Conservation (phyloP, 2,329 filamentous ascomycete genomes). For the Pleurostoma richardsiae region DNA sequence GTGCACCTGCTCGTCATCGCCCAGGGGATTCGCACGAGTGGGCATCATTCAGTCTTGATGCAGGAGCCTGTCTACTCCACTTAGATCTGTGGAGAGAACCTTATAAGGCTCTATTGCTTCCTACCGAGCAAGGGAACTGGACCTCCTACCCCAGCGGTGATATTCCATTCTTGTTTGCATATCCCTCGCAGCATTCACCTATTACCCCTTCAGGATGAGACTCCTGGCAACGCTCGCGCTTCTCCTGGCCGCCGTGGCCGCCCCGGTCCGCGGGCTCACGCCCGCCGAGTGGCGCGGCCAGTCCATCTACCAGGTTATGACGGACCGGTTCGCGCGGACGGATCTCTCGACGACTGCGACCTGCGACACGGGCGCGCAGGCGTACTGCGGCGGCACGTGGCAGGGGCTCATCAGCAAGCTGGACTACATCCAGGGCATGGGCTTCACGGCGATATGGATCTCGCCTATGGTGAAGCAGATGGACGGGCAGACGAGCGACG, state of each 20-base stretch:
- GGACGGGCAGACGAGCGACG: constrained; percentile 30
- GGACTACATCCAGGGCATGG: constrained; percentile 43
- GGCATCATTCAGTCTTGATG: too few relatives aligned
- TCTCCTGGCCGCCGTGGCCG: neutral
- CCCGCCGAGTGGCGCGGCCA: constrained; percentile 27
- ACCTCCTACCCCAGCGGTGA: too few relatives aligned
- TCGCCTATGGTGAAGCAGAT: constrained; percentile 37
- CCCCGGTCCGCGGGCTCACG: constrained; percentile 3
- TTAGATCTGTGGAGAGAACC: too few relatives aligned
- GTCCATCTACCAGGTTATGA: constrained; percentile 38
- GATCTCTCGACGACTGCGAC: constrained; percentile 26
- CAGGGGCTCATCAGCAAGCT: constrained; percentile 38
- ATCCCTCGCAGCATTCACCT: too few relatives aligned
- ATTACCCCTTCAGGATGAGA: too few relatives aligned
- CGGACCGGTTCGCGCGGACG: constrained; percentile 34
- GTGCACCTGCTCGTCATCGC: too few relatives aligned
- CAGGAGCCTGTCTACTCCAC: too few relatives aligned
- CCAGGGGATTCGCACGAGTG: too few relatives aligned
- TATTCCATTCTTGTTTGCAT: too few relatives aligned
- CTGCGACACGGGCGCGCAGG: constrained; percentile 20
- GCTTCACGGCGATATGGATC: constrained; percentile 38
- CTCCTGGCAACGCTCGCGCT: too few relatives aligned
- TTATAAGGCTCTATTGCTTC: too few relatives aligned
- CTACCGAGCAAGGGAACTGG: too few relatives aligned
- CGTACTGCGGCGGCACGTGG: constrained; percentile 45